Evolutionary conservation across 2,329 filamentous ascomycete genomes (phyloP), one percentile per base, ranked within the genome.

Genomic region (Cadophora luteo-olivacea): DNA sequence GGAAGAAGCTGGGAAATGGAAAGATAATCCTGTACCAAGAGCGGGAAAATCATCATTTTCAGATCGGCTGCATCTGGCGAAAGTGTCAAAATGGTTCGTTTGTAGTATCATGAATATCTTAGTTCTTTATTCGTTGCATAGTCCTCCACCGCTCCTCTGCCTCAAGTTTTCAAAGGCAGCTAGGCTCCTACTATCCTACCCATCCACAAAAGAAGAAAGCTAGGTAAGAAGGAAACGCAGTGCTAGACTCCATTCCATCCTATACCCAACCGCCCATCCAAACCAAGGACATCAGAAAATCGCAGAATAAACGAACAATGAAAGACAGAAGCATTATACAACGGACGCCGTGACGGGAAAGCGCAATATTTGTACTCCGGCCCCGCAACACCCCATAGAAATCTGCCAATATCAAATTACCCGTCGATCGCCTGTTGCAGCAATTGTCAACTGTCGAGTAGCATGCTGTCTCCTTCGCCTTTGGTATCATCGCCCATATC

Each of bases 391-490:
- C 33, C 57, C 41, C 25, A 25, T 9, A 60, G 24, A 12, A 38
- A 41, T 33, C 29, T 24, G 7, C 24, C 25, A 62, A 62, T 24
- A 33, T 62, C 38, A 49, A 62, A 49, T 62, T 48, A 62, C n/a
- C 60, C 38, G 41, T 62, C 60, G 8, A 32, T 51, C 60, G 29
- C 60, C 16, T 32, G 38, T 33, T 62, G 24, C 38, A 62, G 60
- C 60, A 65, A 36, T 24, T 48, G 49, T 74, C 65, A 75, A 45
- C 66, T 69, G 65, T 77, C 74, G 25, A 76, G 24, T 49, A 76
- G 36, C 74, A 77, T 75, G 45, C 70, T 70, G 38, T 76, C 75
- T 4, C 57, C 70, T 32, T 74, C 74, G 22, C 69, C 72, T 57
- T 73, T 74, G 25, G 64, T 57, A 29, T 68, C 67, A 33, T 75